Percentiles rank a stretch among this genome's conserved stretches.
phyloP scores from a whole-genome alignment of 805 yeast species.

The Pichia cabralensis region DNA sequence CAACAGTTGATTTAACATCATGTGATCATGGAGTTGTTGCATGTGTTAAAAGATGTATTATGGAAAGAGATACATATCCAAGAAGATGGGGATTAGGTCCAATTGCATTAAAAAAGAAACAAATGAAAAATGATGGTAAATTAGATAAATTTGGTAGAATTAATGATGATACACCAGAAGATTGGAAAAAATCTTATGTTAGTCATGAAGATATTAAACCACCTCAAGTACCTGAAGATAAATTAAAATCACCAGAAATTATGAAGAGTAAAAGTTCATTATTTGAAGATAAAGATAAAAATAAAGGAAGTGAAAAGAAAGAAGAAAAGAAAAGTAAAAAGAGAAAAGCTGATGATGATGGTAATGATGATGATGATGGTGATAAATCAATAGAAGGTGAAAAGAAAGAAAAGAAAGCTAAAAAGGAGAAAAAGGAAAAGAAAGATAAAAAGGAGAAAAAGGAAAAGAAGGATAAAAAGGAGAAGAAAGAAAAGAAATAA shows the following conservation, averaged over 20 bases:
- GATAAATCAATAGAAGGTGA: constrained; percentile 13
- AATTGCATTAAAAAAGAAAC: constrained; percentile 96
- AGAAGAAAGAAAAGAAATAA: constrained; percentile 21
- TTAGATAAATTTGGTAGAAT: constrained; percentile 91
- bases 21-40: constrained; percentile 99
- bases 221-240: constrained; percentile 47
- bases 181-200: constrained; percentile 82
- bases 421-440: constrained; percentile 34
- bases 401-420: constrained; percentile 19
- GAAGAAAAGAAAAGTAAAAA: constrained; percentile 22
- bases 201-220: constrained; percentile 56
- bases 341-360: constrained; percentile 28
- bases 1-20: constrained; percentile 89
- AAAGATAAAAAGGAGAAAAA: constrained; percentile 15
- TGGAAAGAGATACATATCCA: constrained; percentile 99
- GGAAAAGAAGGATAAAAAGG: constrained; percentile 14
- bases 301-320: constrained; percentile 20
- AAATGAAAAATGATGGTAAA: constrained; percentile 93
- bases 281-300: constrained; percentile 21
- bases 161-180: constrained; percentile 87
- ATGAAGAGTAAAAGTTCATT: constrained; percentile 39
- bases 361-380: constrained; percentile 25
- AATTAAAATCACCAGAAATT: constrained; percentile 30
- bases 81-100: constrained; percentile 99
- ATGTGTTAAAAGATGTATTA: constrained; percentile 96